Evolutionary conservation across 2,329 filamentous ascomycete genomes (phyloP).

Genomic region (Xylariaceae sp.): DNA sequence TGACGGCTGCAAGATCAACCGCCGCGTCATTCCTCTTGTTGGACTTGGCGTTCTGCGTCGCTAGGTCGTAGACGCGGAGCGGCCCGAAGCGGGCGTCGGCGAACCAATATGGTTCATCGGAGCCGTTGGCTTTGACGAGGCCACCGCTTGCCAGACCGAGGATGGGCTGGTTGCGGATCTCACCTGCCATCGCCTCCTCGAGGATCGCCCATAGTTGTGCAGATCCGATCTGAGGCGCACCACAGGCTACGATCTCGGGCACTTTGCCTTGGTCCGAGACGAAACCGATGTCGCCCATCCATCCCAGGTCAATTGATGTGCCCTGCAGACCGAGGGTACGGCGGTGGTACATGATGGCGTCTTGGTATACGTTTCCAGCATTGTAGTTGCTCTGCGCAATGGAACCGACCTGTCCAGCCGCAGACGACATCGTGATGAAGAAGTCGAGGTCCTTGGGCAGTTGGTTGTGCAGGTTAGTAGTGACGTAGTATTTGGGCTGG

Average conservation of each 20-base stretch:
- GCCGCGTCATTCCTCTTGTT: conserved; percentile 16
- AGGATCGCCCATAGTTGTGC: conserved; percentile 25
- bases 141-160: conserved; percentile 28
- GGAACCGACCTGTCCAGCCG: conserved; percentile 28
- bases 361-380: conserved; percentile 29
- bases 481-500: conserved; percentile 26
- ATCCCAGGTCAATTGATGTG: conserved; percentile 27
- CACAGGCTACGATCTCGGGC: conserved; percentile 27
- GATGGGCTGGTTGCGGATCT: conserved; percentile 25
- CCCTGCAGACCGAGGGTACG: conserved; percentile 24
- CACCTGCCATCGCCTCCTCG: conserved; percentile 23
- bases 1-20: conserved; percentile 21
- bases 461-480: conserved; percentile 26
- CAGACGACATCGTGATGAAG: conserved; percentile 28
- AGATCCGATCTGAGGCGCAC: conserved; percentile 24
- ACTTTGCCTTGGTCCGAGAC: conserved; percentile 28
- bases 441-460: conserved; percentile 30
- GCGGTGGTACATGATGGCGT: conserved; percentile 27
- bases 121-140: conserved; percentile 25
- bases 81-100: conserved; percentile 27
- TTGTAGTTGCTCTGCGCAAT: conserved; percentile 31
- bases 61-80: conserved; percentile 24
- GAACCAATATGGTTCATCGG: conserved; percentile 31
- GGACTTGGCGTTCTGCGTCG: conserved; percentile 14
- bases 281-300: conserved; percentile 28